phyloP scores from a whole-genome alignment of 108 stramenopile genomes.

The Skeletonema costatum region DNA sequence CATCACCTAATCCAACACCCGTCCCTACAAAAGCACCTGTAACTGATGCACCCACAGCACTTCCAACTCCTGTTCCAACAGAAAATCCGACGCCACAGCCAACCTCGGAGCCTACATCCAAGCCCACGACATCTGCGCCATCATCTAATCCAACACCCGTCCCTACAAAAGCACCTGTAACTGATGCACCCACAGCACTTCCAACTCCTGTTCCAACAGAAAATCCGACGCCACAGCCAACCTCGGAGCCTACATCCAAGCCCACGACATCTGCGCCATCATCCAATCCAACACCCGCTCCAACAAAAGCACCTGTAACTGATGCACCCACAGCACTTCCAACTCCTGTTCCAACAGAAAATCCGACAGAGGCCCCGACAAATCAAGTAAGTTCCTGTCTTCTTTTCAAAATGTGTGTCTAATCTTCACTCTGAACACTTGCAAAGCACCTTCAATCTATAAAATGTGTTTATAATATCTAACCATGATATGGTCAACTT shows the following conservation, averaged over 20 bases:
- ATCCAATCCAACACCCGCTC: not conserved
- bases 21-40: too few relatives aligned
- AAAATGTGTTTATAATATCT: not conserved
- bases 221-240: not conserved
- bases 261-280: not conserved
- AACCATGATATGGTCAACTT: not conserved
- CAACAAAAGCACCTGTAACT: not conserved
- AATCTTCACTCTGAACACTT: too few relatives aligned
- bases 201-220: conserved; percentile 9
- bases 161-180: not conserved
- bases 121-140: not conserved
- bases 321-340: not conserved
- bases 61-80: too few relatives aligned
- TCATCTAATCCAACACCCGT: not conserved
- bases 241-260: not conserved
- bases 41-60: too few relatives aligned
- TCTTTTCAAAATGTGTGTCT: too few relatives aligned
- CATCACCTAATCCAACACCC: too few relatives aligned
- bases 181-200: not conserved
- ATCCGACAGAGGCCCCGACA: not conserved
- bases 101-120: not conserved
- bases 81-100: not conserved
- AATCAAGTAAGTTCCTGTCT: not conserved
- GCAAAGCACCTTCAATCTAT: not conserved
- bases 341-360: conserved; percentile 3